phyloP scores from a whole-genome alignment of 2,329 filamentous ascomycete species.

The Trichothecium roseum region DNA sequence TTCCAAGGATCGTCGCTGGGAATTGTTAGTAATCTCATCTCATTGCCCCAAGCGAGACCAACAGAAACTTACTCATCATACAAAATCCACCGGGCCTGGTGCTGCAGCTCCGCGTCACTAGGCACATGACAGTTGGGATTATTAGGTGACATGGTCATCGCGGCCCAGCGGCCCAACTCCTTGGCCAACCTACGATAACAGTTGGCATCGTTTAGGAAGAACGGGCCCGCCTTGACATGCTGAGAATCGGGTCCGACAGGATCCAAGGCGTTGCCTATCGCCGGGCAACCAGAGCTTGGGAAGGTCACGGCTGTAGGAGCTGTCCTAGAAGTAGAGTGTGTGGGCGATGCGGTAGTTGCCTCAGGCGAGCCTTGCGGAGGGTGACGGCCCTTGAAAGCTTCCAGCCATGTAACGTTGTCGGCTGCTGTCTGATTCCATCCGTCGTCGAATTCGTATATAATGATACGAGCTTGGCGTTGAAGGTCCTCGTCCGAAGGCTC shows the following conservation, averaged over 20 bases:
- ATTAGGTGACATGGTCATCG: conserved; percentile 43
- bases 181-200: conserved; percentile 46
- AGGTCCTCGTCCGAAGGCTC: conserved; percentile 43
- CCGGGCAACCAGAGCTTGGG: background rate
- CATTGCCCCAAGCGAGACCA: background rate
- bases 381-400: conserved; percentile 40
- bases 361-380: conserved; percentile 8
- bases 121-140: conserved; percentile 51
- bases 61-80: conserved; percentile 44
- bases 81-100: conserved; percentile 52
- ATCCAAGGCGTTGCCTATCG: background rate
- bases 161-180: conserved; percentile 42
- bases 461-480: conserved; percentile 46
- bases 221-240: conserved; percentile 8
- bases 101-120: conserved; percentile 51
- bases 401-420: conserved; percentile 44
- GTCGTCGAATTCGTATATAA: conserved; percentile 53
- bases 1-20: conserved; percentile 53
- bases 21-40: conserved; percentile 8
- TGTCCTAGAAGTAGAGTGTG: conserved; percentile 1
- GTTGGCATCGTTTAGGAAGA: conserved; percentile 49
- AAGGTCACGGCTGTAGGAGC: no score
- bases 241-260: no score
- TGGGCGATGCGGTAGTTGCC: background rate
- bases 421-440: conserved; percentile 55